Base-by-base conservation (phyloP, 2,329 filamentous ascomycete genomes). In the Aspergillus pseudoglaucus region DNA sequence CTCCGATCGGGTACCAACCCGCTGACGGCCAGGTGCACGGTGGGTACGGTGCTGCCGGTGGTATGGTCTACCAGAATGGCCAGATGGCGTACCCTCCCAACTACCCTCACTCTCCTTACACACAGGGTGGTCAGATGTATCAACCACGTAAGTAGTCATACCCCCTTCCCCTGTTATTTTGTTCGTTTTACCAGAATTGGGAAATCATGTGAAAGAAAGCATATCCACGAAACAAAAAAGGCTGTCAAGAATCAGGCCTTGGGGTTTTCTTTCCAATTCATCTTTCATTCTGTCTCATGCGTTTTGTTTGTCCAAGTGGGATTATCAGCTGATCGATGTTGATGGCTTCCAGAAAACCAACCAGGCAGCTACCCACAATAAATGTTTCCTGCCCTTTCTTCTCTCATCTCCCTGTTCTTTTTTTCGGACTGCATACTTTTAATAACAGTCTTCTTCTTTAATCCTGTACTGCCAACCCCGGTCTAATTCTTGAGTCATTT, bases 1-100 rank as follows among this genome's bases (percentile, higher is more conserved):
- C 87, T 41, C 86, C 87, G 2, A 88, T 90, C 60, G 84, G 83
- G 10, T 90, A 89, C 60, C 81, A 85, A 60, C 75, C 81, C 42
- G 71, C 73, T 25, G 74, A 77, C 42, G 71, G 73, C 47, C 75
- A 79, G 57, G 73, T 77, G 18, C 73, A 76, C 64, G 75, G 67
- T 49, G 82, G 85, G 59, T 89, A 89, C 60, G 79, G 83, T 37
- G 76, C 80, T n/a, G 81, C 66, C 45, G 64, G 64, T 46, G 70
- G 68, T 60, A 72, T 75, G 47, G 75, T 75, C 53, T 69, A 71
- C 56, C 67, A 68, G 49, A 75, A 75, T 49, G 72, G 71, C 46
- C 72, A 75, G 56, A 74, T 75, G 59, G 62, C 60, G 30, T 74
- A 74, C 53, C 68, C 68, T 54, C 63, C 67, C 48, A 73, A 72